Percentiles rank a stretch among this genome's conserved stretches.
These are phyloP conservation scores for Cucurbita ficifolia DNA, from an alignment of 306 rosid species.

Conservation along the genomic window DNA sequence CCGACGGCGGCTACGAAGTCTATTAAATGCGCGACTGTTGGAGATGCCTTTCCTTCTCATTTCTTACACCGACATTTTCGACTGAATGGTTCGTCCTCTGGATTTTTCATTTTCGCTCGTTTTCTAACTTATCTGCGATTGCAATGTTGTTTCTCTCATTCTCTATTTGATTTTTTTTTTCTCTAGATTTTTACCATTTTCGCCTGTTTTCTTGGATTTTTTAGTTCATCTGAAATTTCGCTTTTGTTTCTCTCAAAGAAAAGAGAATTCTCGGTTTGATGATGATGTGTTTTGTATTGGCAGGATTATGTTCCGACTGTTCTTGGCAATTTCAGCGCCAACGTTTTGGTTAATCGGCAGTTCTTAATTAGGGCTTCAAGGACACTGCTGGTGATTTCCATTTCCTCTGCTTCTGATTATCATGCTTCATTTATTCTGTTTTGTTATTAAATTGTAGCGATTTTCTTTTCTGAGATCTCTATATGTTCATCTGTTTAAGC, in stretches of 20 bases:
- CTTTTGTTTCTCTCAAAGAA: not conserved
- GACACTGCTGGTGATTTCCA: constrained; percentile 40
- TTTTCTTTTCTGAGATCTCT: not conserved
- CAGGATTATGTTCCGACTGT: constrained; percentile 56
- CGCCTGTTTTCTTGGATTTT: not conserved
- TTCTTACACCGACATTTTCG: constrained; percentile 30
- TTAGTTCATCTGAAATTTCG: not conserved
- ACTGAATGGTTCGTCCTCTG: not conserved
- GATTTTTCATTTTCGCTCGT: not conserved
- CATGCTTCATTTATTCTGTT: not conserved
- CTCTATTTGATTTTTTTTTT: not conserved
- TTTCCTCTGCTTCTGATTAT: constrained; percentile 1
- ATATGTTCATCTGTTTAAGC: not conserved
- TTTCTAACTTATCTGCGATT: not conserved
- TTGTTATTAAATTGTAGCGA: not conserved
- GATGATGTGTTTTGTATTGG: constrained; percentile 1
- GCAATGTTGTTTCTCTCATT: not conserved
- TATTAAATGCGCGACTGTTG: constrained; percentile 29
- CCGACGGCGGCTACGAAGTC: constrained; percentile 17
- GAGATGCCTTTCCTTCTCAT: constrained; percentile 35
- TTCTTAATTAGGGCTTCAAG: constrained; percentile 44
- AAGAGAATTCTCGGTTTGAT: not conserved
- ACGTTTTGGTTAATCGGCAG: constrained; percentile 32
- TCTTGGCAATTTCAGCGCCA: constrained; percentile 45
- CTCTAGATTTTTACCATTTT: no score